phyloP scores from a whole-genome alignment of 176 grass and related monocot species.

The Themeda triandra region DNA sequence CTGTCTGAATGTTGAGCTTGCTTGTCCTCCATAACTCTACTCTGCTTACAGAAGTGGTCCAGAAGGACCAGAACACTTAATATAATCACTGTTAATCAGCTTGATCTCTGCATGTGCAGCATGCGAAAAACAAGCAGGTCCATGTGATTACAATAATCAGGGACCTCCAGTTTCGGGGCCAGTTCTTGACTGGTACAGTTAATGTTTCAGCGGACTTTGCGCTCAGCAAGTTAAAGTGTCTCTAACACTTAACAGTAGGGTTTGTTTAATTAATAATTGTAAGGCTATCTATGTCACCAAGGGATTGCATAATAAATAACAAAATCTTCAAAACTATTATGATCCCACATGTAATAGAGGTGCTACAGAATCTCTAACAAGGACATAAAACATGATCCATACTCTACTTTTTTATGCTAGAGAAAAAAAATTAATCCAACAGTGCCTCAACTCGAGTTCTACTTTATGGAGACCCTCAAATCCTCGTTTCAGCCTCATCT shows the following conservation, averaged over 20 bases:
- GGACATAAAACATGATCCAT: too few relatives aligned
- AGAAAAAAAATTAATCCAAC: too few relatives aligned
- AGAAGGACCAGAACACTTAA: conserved; percentile 12
- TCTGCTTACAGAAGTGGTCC: conserved; percentile 9
- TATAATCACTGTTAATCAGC: conserved; percentile 5
- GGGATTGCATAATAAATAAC: not conserved
- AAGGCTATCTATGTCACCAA: not conserved
- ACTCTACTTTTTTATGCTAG: too few relatives aligned
- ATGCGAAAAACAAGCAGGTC: conserved; percentile 30
- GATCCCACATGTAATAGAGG: not conserved
- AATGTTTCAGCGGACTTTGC: not conserved
- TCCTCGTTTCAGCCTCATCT: too few relatives aligned
- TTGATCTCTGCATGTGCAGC: conserved; percentile 10
- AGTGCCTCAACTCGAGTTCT: too few relatives aligned
- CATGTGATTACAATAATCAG: conserved; percentile 30
- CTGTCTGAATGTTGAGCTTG: conserved; percentile 2
- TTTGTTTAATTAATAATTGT: not conserved
- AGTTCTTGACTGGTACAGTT: conserved; percentile 13
- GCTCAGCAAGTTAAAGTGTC: not conserved
- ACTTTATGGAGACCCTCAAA: too few relatives aligned
- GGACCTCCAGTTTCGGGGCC: not conserved
- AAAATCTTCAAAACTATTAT: not conserved
- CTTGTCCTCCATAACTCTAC: not conserved
- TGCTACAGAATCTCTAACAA: not conserved
- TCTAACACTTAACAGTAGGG: not conserved